Evolutionary conservation across 805 yeast genomes (phyloP).

Genomic region (Starmera amethionina): DNA sequence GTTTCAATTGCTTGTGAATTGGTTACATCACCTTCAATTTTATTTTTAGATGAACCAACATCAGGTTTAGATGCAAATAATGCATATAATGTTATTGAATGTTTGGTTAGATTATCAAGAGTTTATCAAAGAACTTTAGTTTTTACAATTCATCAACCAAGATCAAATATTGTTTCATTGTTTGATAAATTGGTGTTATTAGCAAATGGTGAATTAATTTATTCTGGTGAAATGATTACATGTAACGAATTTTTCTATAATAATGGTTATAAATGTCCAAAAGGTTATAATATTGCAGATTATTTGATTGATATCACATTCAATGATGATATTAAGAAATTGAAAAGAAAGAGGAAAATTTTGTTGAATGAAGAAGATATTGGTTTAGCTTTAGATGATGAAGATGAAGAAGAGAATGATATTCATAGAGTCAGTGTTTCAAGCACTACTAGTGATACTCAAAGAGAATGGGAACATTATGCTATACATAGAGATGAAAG

Average conservation of each 20-base stretch:
- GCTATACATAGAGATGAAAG: conserved; percentile 71
- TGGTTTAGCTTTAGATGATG: conserved; percentile 22
- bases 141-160: conserved; percentile 93
- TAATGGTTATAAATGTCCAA: conserved; percentile 76
- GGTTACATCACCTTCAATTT: conserved; percentile 77
- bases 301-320: conserved; percentile 86
- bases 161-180: conserved; percentile 87
- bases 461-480: conserved; percentile 79
- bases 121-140: conserved; percentile 81
- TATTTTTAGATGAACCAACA: conserved; percentile 88
- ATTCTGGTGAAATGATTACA: conserved; percentile 74
- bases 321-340: conserved; percentile 23
- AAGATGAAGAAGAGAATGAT: conserved; percentile 18
- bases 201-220: conserved; percentile 78
- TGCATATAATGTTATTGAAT: conserved; percentile 84
- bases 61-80: conserved; percentile 92
- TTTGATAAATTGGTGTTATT: conserved; percentile 77
- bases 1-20: conserved; percentile 91
- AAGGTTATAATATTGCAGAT: conserved; percentile 90
- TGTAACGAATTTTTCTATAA: conserved; percentile 68
- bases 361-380: conserved; percentile 7
- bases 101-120: conserved; percentile 69
- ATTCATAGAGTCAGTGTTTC: conserved; percentile 20
- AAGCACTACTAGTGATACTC: conserved; percentile 37
- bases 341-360: not conserved